phyloP scores from a whole-genome alignment of 2,329 filamentous ascomycete genomes.

The Aspergillus chevalieri region DNA sequence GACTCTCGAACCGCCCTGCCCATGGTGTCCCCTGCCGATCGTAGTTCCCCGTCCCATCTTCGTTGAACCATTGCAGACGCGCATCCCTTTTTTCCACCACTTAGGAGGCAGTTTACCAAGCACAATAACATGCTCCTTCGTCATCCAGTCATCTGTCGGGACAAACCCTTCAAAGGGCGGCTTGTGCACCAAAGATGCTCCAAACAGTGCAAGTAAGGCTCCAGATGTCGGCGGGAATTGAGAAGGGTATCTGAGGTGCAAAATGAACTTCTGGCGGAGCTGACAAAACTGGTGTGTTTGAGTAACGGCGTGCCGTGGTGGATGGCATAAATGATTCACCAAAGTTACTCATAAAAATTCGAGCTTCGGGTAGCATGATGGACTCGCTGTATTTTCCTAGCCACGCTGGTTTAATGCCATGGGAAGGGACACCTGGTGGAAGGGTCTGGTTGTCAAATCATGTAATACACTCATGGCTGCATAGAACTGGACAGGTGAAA shows the following conservation, averaged over 20 bases:
- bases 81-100: no score
- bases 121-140: no score
- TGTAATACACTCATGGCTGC: constrained; percentile 11
- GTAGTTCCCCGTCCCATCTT: no score
- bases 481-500: constrained; percentile 14
- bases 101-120: no score
- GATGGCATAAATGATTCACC: constrained; percentile 18
- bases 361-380: constrained; percentile 14
- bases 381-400: constrained; percentile 18
- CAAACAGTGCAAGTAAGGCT: constrained; percentile 30
- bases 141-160: constrained; percentile 11
- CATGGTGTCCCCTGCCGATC: no score
- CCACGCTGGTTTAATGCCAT: constrained; percentile 16
- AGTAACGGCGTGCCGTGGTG: constrained; percentile 1
- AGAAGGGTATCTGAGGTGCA: constrained; percentile 22
- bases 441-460: constrained; percentile 12
- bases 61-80: no score
- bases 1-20: no score
- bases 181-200: constrained; percentile 22
- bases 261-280: constrained; percentile 30
- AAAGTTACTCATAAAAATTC: constrained; percentile 19
- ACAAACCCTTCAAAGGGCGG: constrained; percentile 18
- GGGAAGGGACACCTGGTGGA: constrained; percentile 12
- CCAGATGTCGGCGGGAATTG: constrained; percentile 23
- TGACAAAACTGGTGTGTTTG: constrained; percentile 15